Evolutionary conservation across 176 grass and related monocot genomes (phyloP), one percentile per base, ranked within the genome.

Genomic region (Oryza rufipogon): DNA sequence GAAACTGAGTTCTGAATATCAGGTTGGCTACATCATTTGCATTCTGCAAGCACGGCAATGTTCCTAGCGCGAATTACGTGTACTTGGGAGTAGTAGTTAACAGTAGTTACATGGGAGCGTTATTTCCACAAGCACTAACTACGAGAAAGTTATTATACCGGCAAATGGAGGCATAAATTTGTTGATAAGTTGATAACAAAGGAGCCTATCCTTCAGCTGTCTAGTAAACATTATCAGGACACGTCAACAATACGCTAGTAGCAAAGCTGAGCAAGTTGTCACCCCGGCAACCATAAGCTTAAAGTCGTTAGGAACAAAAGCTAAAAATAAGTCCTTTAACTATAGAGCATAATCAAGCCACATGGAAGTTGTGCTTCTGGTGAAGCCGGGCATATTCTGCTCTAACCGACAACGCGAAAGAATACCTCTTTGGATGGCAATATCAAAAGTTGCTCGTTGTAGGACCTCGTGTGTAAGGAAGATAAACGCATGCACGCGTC

Each of bases 361-460:
- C 88, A 15, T 75, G 26, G 68, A 90, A 83, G 61, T 68, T 75
- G 32, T 70, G 84, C 80, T 68, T 70, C 69, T 32, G 32, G 44
- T 80, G 83, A 90, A 87, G 70, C 28, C 25, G 41, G 4, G 80
- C 84, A 87, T 75, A 87, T 83, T 77, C 69, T 20, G 22, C 39
- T 42, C 13, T 11, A 11, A 63, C 9, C 58, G 2, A 63, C 58
- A 23, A 19, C 22, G 58, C 58, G 58, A 63, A 63, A 63, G 58
- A 23, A 63, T 22, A 63, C n/a, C 10, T 41, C 54, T 74, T 74
- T 32, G 7, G 16, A 32, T 19, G 10, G 32, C 16, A 32, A 51
- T 16, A 47, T 30, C 23, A 51, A 74, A 74, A 19, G 1, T 17
- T 30, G 13, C 30, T 30, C 44, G 49, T 15, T 49, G 15, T 26